Conservation (phyloP, 2,329 filamentous ascomycete genomes). For the Phyllosticta citrichinensis region DNA sequence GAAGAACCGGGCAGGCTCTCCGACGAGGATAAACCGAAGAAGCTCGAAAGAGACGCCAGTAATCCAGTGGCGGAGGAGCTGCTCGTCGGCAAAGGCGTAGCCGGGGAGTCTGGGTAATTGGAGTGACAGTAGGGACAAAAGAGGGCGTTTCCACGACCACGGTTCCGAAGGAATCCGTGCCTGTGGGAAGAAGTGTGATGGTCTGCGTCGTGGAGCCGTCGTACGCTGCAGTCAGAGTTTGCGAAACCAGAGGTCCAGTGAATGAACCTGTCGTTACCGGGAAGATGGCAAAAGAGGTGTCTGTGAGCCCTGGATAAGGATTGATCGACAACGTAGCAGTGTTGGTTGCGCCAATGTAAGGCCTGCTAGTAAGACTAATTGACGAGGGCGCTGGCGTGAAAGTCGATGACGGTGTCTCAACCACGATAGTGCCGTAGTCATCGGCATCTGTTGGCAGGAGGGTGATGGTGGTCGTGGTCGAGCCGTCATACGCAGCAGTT, state of each 20-base stretch:
- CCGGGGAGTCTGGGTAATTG: background rate
- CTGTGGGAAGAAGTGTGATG: too few relatives aligned
- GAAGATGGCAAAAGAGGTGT: background rate
- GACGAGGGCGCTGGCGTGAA: too few relatives aligned
- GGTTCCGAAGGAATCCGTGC: background rate
- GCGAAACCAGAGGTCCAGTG: background rate
- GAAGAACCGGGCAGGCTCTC: background rate
- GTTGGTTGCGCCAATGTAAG: background rate
- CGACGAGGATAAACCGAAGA: background rate
- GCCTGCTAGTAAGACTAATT: background rate
- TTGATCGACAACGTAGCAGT: background rate
- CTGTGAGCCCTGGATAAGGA: background rate
- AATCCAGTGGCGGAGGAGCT: background rate
- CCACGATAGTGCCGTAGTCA: background rate
- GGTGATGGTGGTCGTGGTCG: background rate
- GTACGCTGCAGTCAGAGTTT: background rate
- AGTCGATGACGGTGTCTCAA: background rate
- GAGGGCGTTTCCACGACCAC: background rate
- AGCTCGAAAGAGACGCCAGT: background rate
- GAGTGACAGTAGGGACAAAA: background rate
- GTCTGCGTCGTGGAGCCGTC: too few relatives aligned
- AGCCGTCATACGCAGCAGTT: background rate
- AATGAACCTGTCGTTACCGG: background rate
- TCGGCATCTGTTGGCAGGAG: background rate
- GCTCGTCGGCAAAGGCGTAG: background rate